Evolutionary conservation across 768 basidiomycete genomes (phyloP), one percentile per base, ranked within the genome.

Genomic region (Lactarius psammicola): DNA sequence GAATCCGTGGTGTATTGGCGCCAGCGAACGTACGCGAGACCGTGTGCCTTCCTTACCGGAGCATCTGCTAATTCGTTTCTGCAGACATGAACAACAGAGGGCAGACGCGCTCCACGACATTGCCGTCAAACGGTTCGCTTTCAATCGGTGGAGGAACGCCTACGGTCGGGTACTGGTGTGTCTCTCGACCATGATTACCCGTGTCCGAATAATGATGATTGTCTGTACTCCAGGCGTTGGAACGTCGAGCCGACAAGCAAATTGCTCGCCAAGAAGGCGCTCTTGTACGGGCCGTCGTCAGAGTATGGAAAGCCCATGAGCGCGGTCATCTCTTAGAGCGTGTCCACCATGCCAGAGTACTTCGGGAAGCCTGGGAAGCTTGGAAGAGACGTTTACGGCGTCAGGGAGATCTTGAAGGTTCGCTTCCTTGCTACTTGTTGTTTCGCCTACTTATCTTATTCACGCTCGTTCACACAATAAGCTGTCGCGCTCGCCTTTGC

Each of bases 231-330:
- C 69, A 92, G 91, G 72, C 67, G 23, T 75, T 86, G 74, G 84
- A 87, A 71, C 78, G 72, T 62, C 84, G 83, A 33, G 89, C 85
- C 13, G 74, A 78, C 64, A 88, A 84, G 63, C 82, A 87, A 71
- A 62, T 84, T 15, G 77, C 78, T 55, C 79, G 85, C 53, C 86
- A 85, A 71, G 84, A 90, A 62, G 79, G 78, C 60, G 77, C 86
- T 17, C 78, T 89, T 26, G 65, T 89, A 34, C 81, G 82, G 54
- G 88, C 85, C 33, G 77, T 87, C 55, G 75, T 80, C 70, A 79
- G 85, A 56, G 82, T 89, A 4, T 88, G 89, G 88, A 87, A 82
- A 69, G 86, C 89, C 26, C 83, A 82, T 44, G 87, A 88, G 70
- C 82, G 86, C 10, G 87, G 86, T 34, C 78, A 75, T 58, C 78